A percentile compares a stretch with the other conserved stretches of the same genome.
phyloP scores from a whole-genome alignment of 805 yeast species.

The Candida glaebosa region DNA sequence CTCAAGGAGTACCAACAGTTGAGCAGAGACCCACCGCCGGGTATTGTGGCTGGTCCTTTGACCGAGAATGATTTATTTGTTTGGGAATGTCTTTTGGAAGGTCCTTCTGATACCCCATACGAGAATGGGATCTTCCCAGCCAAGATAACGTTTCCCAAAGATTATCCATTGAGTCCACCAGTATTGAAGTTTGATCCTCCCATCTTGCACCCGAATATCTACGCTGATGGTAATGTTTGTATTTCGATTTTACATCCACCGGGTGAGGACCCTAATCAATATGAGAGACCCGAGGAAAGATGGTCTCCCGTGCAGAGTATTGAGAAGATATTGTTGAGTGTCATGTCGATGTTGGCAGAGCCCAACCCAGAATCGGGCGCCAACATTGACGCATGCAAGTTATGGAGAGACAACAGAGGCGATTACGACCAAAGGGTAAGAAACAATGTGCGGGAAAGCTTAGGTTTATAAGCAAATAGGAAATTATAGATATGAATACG shows the following conservation, averaged over 20 bases:
- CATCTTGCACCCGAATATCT: constrained; percentile 88
- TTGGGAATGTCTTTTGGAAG: constrained; percentile 84
- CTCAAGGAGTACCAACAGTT: constrained; percentile 88
- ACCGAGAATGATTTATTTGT: constrained; percentile 67
- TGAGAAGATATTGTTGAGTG: constrained; percentile 92
- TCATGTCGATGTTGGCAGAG: constrained; percentile 94
- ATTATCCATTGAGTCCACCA: constrained; percentile 84
- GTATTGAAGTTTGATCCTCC: constrained; percentile 72
- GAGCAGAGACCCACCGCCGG: constrained; percentile 85
- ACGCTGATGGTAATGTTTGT: constrained; percentile 93
- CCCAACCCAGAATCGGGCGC: constrained; percentile 98
- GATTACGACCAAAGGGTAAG: constrained; percentile 66
- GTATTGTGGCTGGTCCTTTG: constrained; percentile 90
- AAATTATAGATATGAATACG: no score
- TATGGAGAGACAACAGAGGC: constrained; percentile 83
- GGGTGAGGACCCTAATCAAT: constrained; percentile 95
- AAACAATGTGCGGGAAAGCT: constrained; percentile 61
- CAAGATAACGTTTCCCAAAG: constrained; percentile 63
- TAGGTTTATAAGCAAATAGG: constrained; percentile 50
- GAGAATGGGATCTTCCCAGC: constrained; percentile 90
- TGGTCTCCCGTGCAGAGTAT: constrained; percentile 98
- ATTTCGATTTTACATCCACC: constrained; percentile 94
- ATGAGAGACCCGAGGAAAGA: constrained; percentile 92
- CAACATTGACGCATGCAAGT: constrained; percentile 71
- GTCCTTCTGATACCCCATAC: constrained; percentile 80